Base-by-base conservation (phyloP, 1,139 yeast genomes). In the Dujonia santamariae region DNA sequence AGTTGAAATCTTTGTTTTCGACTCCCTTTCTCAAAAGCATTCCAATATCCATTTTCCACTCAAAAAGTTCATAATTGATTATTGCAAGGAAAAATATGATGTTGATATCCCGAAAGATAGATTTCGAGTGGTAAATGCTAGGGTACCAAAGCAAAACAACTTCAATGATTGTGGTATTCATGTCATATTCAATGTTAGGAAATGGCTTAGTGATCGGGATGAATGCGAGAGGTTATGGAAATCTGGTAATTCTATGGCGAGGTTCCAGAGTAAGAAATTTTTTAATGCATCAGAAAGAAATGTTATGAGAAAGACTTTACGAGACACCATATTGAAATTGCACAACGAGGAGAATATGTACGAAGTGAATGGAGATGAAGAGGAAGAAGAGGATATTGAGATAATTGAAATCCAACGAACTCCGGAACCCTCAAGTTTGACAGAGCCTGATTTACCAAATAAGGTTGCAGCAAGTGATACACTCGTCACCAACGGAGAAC, bases 141-240 rank as follows among this genome's bases (percentile, higher is more conserved):
- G 63, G 19, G 95, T 88, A 0, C 96, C 97, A 0, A 79, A 74
- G 41, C 99, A 94, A 52, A 79, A 80, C 32, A 94, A 94, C 53
- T 80, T 81, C 58, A 86, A 90, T 51, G 98, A 94, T 54, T 94
- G 99, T 61, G 99, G 99, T 1, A 78, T 94, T 16, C 97, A 86
- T 60, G 85, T 92, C 4, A 81, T 94, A 18, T 83, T 83, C 48
- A 92, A 86, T 49, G 75, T 85, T 11, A 72, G 75, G 41, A 75
- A 73, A 46, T 84, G 90, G 63, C 63, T 86, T 33, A 59, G 64
- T 24, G 59, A 72, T 31, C 78, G 81, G 0, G 52, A 53, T 0
- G 63, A 53, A 28, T 77, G 85, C 39, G 67, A 79, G 26, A 53
- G 56, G 23, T 47, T 75, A 9, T 80, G 88, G 86, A 57, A 32